Evolutionary conservation across 164 flowering plant genomes (phyloP).

Genomic region (Echeveria elegans): DNA sequence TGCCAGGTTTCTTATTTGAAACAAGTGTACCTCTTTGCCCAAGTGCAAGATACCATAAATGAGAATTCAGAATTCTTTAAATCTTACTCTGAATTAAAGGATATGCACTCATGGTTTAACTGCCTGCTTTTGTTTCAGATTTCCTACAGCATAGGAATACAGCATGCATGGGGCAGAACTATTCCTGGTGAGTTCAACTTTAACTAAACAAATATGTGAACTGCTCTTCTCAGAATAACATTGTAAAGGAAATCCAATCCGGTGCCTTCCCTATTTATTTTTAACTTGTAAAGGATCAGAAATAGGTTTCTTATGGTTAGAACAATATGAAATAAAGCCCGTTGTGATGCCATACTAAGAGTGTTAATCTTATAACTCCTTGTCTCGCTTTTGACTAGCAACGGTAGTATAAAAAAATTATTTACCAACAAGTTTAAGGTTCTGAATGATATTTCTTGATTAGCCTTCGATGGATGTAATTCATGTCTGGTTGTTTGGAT

Average conservation of each 20-base stretch:
- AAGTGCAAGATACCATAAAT: neutral
- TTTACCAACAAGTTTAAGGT: neutral
- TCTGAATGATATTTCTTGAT: neutral
- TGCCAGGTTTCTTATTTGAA: neutral
- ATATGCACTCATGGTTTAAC: no score
- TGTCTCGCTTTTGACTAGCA: slow-evolving; percentile 1
- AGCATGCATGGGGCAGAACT: neutral
- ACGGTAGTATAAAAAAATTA: neutral
- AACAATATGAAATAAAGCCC: neutral
- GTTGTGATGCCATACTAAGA: neutral
- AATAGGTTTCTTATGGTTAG: neutral
- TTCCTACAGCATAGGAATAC: neutral
- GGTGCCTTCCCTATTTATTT: no score
- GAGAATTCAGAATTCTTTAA: neutral
- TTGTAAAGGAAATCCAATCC: no score
- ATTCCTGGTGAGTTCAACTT: neutral
- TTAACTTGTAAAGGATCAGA: no score
- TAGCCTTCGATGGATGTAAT: neutral
- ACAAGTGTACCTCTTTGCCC: neutral
- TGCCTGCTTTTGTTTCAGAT: neutral
- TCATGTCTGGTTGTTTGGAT: neutral
- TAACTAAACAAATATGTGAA: neutral
- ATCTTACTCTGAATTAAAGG: neutral
- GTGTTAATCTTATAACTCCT: neutral
- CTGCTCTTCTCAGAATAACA: neutral